Percentiles rank a stretch among this genome's conserved stretches.
phyloP scores from a whole-genome alignment of 768 basidiomycete species.

The Pisolithus marmoratus region DNA sequence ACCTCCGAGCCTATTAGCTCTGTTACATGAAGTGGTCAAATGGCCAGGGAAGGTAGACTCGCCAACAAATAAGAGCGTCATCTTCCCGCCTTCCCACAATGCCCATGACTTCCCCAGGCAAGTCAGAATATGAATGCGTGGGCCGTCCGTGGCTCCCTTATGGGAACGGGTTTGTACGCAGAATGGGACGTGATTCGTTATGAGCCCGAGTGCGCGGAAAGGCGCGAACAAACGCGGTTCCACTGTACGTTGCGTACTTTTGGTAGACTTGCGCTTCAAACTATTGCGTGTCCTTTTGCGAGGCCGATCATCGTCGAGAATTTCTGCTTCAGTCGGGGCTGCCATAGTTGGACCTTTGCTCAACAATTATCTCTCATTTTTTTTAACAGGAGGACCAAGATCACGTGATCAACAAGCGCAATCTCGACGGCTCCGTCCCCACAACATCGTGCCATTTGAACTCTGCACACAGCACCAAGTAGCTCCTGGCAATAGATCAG shows the following conservation, averaged over 20 bases:
- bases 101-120: constrained; percentile 90
- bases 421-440: too few species aligned
- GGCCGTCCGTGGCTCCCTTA: constrained; percentile 81
- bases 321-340: constrained; percentile 10
- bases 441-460: too few species aligned
- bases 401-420: too few species aligned
- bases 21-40: background rate
- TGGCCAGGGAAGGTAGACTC: constrained; percentile 25
- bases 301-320: constrained; percentile 12
- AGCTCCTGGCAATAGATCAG: too few species aligned
- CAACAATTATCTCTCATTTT: too few species aligned
- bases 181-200: constrained; percentile 89
- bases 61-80: constrained; percentile 92
- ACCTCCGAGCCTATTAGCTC: constrained; percentile 69
- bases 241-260: constrained; percentile 4
- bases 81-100: constrained; percentile 92
- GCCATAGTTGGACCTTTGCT: constrained; percentile 10
- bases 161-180: constrained; percentile 78
- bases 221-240: constrained; percentile 71
- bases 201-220: constrained; percentile 90
- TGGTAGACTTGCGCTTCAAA: background rate
- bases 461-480: too few species aligned
- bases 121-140: constrained; percentile 77
- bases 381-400: too few species aligned
- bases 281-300: constrained; percentile 20